Base-by-base conservation (phyloP, 2,329 filamentous ascomycete genomes). In the Aspergillus tamarii region DNA sequence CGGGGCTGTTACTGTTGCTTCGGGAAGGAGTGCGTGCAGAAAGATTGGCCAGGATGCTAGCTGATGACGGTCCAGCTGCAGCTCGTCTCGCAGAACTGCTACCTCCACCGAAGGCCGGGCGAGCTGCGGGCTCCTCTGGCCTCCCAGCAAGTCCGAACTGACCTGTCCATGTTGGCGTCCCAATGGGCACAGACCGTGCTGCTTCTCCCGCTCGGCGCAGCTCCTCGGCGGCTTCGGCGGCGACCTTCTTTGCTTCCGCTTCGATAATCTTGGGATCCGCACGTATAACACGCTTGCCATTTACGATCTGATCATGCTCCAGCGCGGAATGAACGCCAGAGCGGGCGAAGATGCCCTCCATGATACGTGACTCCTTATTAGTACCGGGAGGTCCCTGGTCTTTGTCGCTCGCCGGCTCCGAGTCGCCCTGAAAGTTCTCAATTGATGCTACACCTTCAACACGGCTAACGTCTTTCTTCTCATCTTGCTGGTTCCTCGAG, bases 131-230 rank as follows among this genome's bases (percentile, higher is more conserved):
- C 41, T 81, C 83, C 30, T 87, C 85, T 1, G 91, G 91, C 41
- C 91, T 84, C 1, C 94, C 94, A 5, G 88, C 89, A 57, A 90
- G 86, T 11, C 94, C 94, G 54, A 91, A 88, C 70, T 91, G 88
- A 1, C 95, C 94, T 0, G 94, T 98, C 94, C 94, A 98, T 0
- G 94, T 97, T 10, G 95, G 92, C 0, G 91, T 93, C 9, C 94
- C 94, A 36, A 93, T 89, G 0, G 92, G 92, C 1, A 94, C 83
- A 10, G 83, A 85, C 12, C 88, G 85, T 3, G 94, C 93, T 34
- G 89, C 85, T 72, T 94, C 87, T 48, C 87, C 89, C 11, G 93
- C 89, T 64, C 87, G 87, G 34, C 89, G 87, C 2, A 98, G 86
- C 67, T 92, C 90, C 26, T 86, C 86, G 0, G 92, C 92, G 1